Evolutionary conservation across 2,329 filamentous ascomycete species (phyloP).

Genomic region (Onygenales sp.): DNA sequence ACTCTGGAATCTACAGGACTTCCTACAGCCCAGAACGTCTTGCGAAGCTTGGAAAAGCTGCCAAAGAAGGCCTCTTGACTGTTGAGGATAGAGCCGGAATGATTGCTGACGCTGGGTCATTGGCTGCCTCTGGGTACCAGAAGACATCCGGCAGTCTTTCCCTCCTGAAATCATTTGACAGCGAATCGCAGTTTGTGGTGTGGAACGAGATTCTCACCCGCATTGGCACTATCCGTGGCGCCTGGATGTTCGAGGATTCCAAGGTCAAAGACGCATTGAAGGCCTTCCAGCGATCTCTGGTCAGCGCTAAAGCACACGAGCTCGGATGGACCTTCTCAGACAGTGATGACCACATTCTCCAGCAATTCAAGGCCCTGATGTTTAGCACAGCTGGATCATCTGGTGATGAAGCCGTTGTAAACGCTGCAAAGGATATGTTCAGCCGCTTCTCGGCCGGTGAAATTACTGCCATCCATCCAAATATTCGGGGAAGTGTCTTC

Average conservation of each 20-base stretch:
- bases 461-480: constrained; percentile 74
- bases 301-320: constrained; percentile 71
- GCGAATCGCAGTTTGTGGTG: constrained; percentile 79
- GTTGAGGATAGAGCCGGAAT: constrained; percentile 92
- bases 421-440: constrained; percentile 84
- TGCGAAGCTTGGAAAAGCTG: constrained; percentile 77
- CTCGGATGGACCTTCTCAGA: constrained; percentile 83
- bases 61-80: constrained; percentile 66
- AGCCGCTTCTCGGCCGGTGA: constrained; percentile 73
- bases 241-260: constrained; percentile 82
- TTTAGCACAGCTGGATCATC: constrained; percentile 75
- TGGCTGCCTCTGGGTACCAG: constrained; percentile 84
- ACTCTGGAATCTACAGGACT: constrained; percentile 85
- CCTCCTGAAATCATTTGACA: constrained; percentile 72
- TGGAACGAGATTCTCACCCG: constrained; percentile 87
- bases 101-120: constrained; percentile 83
- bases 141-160: constrained; percentile 84
- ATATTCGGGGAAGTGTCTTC: constrained; percentile 80
- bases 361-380: constrained; percentile 89
- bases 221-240: constrained; percentile 65
- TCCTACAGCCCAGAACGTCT: constrained; percentile 77
- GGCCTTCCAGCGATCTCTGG: constrained; percentile 70
- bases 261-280: constrained; percentile 63
- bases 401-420: constrained; percentile 68
- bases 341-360: constrained; percentile 75